These are phyloP conservation scores for Schizochytrium sp. DNA, from an alignment of 108 stramenopile species.

Conservation along the genomic window DNA sequence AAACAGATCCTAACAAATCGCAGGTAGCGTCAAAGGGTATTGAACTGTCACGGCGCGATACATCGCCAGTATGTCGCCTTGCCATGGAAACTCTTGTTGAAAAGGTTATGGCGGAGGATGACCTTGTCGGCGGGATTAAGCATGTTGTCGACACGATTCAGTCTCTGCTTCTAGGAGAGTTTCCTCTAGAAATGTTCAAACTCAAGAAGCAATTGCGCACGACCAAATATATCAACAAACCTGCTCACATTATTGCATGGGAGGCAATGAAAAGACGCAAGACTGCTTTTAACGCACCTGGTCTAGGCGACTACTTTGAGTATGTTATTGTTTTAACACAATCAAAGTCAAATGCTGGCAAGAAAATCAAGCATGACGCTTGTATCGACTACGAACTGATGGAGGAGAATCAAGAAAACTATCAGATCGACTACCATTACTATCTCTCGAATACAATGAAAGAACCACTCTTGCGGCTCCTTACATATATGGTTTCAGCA, in stretches of 20 bases:
- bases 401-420: too few relatives aligned
- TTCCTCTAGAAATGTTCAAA: background rate
- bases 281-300: too few relatives aligned
- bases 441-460: too few relatives aligned
- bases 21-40: background rate
- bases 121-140: background rate
- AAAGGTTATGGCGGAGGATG: background rate
- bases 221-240: background rate
- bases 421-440: too few relatives aligned
- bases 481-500: too few relatives aligned
- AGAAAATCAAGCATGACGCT: too few relatives aligned
- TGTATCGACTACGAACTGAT: too few relatives aligned
- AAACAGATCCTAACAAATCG: background rate
- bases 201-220: background rate
- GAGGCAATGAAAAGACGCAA: too few relatives aligned
- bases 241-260: background rate
- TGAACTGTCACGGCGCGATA: slow-evolving; percentile 20
- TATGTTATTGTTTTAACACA: too few relatives aligned
- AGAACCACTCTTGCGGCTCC: too few relatives aligned
- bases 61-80: background rate
- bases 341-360: too few relatives aligned
- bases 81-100: slow-evolving; percentile 6
- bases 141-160: background rate
- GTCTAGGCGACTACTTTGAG: too few relatives aligned
- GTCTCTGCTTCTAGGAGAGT: background rate